Conservation (phyloP, 805 yeast species). For the Kodamaea sagamina region DNA sequence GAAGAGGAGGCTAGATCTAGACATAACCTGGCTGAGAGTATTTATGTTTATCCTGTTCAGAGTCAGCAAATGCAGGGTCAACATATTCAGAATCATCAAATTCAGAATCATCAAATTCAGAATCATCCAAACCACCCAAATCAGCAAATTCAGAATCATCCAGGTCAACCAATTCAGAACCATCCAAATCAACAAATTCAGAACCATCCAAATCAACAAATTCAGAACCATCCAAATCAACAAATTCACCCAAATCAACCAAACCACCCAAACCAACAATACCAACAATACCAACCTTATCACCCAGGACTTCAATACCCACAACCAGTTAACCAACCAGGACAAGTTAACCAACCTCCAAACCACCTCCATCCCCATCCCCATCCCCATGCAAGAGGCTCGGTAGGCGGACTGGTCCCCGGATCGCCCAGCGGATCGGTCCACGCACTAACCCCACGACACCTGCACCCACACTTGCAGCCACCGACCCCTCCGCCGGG, state of each 20-base stretch:
- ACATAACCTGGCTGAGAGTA: slow-evolving; percentile 10
- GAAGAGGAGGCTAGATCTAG: slow-evolving; percentile 9
- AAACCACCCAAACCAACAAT: slow-evolving; percentile 7
- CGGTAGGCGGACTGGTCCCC: slow-evolving; percentile 5
- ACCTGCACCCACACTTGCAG: slow-evolving; percentile 10
- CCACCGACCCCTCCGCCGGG: slow-evolving; percentile 6
- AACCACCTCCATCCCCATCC: not conserved
- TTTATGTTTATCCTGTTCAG: slow-evolving; percentile 10
- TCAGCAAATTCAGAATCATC: no score
- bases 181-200: slow-evolving; percentile 1
- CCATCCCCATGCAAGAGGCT: not conserved
- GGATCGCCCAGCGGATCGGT: slow-evolving; percentile 7
- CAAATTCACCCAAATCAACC: not conserved
- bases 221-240: slow-evolving; percentile 1
- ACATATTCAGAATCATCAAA: slow-evolving; percentile 19
- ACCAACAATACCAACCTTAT: not conserved
- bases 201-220: slow-evolving; percentile 8
- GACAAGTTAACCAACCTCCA: no score
- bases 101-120: slow-evolving; percentile 12
- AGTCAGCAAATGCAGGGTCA: slow-evolving; percentile 16
- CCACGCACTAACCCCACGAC: slow-evolving; percentile 5
- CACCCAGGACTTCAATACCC: slow-evolving; percentile 1
- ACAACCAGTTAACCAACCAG: no score
- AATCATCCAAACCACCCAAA: slow-evolving; percentile 17
- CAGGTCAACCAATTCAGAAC: not conserved